Evolutionary conservation across 2,329 filamentous ascomycete species (phyloP), one percentile per base, ranked within the genome.

Genomic region (Penicillium corylophilum): DNA sequence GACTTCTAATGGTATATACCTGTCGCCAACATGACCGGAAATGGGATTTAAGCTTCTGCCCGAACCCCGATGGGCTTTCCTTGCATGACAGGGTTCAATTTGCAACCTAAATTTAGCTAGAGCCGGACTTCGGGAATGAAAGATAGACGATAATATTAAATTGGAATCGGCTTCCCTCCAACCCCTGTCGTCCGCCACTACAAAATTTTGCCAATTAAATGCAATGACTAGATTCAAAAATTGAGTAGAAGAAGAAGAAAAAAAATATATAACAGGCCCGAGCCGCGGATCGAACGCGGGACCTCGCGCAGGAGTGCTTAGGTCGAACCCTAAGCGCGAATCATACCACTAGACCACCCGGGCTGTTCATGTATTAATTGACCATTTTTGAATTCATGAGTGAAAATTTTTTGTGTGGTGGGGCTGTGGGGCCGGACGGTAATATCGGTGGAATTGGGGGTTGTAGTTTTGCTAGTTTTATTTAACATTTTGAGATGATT

Each of bases 321-420:
- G 39, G 39, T 41, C 10, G 16, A 18, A 16, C 39, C 39, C 39
- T 41, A 41, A 41, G 39, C 39, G 39, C 39, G 39, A 41, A 41
- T 41, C 39, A 41, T 41, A 41, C 39, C 39, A 41, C 39, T 41
- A 41, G 39, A 41, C 39, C 39, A 41, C 39, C 39, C 39, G 39
- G 39, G 39, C 39, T 41, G 39, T 41, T 38, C 35, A 20, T 38
- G 35, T 41, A 26, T 41, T 41, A 13, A 2, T 9, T 8, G 22
- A n/a, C 10, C 3, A 16, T 8, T 26, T 41, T 16, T 26, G 13
- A 15, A 1, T 24, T n/a, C 7, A 39, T n/a, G 16, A 40, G 5
- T 5, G 1, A 3, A n/a, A 9, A 24, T 20, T 20, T 5, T 39
- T 10, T 40, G 38, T 24, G 18, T 9, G 20, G 18, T 40, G 38